Conservation (phyloP, 1,284 basidiomycete genomes). For the Cronartium ribicola region DNA sequence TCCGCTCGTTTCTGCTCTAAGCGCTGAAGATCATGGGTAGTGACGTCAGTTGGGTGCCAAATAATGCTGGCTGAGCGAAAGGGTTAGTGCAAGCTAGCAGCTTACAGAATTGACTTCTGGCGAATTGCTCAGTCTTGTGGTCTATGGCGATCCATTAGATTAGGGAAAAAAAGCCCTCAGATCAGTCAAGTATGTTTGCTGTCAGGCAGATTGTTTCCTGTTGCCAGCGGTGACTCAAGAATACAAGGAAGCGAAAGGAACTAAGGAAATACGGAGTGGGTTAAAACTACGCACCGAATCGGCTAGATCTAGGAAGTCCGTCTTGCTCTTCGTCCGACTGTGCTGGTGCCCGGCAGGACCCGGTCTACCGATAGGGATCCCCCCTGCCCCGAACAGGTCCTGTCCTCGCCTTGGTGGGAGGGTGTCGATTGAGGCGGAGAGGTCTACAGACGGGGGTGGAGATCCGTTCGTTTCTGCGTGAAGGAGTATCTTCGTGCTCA, state of each 20-base stretch:
- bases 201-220: neutral
- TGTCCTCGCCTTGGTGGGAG: constrained; percentile 37
- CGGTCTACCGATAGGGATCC: constrained; percentile 20
- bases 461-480: constrained; percentile 1
- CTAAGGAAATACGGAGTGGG: neutral
- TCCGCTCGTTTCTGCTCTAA: constrained; percentile 83
- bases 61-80: constrained; percentile 1
- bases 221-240: neutral
- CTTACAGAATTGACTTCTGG: constrained; percentile 39
- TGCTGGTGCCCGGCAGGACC: constrained; percentile 35
- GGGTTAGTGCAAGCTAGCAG: neutral
- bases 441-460: constrained; percentile 14
- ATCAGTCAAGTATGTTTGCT: neutral
- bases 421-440: constrained; percentile 40
- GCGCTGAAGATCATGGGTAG: constrained; percentile 58
- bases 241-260: neutral
- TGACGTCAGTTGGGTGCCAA: neutral
- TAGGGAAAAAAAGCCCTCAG: neutral
- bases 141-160: neutral
- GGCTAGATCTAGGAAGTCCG: constrained; percentile 80
- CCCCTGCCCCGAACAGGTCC: constrained; percentile 29
- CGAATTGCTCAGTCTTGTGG: constrained; percentile 33
- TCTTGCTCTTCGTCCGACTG: constrained; percentile 42
- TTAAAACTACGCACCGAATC: constrained; percentile 65
- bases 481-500: constrained; percentile 28